Evolutionary conservation across 2,329 filamentous ascomycete species (phyloP).

Genomic region (Colletotrichum magnum): DNA sequence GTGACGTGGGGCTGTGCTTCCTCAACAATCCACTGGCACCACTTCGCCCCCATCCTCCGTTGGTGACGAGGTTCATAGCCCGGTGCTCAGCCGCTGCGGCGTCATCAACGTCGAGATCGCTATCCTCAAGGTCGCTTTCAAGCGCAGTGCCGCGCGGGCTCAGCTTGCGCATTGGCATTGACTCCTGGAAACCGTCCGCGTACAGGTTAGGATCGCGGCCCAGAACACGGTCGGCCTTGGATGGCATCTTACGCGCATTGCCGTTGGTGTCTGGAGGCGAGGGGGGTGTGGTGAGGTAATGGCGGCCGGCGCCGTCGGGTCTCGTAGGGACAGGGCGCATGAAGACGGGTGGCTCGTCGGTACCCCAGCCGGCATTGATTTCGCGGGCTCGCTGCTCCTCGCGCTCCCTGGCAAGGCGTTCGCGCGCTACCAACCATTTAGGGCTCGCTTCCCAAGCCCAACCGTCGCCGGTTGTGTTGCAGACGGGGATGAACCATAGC

Average conservation of each 20-base stretch:
- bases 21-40: conserved; percentile 61
- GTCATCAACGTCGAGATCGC: conserved; percentile 54
- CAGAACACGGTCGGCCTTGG: conserved; percentile 71
- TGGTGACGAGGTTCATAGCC: conserved; percentile 60
- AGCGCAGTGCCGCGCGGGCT: conserved; percentile 61
- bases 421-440: conserved; percentile 81
- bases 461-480: conserved; percentile 90
- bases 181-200: conserved; percentile 60
- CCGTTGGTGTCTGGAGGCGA: conserved; percentile 41
- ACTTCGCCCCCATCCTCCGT: conserved; percentile 55
- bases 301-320: conserved; percentile 45
- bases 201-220: conserved; percentile 71
- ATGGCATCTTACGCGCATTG: conserved; percentile 57
- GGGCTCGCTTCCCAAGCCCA: conserved; percentile 93
- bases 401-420: conserved; percentile 71
- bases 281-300: conserved; percentile 46
- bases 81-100: conserved; percentile 59
- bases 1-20: conserved; percentile 48
- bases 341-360: conserved; percentile 48
- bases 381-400: conserved; percentile 75
- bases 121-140: conserved; percentile 55
- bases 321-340: conserved; percentile 38
- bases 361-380: conserved; percentile 77
- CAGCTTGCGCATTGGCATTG: conserved; percentile 62
- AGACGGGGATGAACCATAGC: conserved; percentile 85